phyloP scores from a whole-genome alignment of 352 stramenopile species.

The Phytophthora nicotianae region DNA sequence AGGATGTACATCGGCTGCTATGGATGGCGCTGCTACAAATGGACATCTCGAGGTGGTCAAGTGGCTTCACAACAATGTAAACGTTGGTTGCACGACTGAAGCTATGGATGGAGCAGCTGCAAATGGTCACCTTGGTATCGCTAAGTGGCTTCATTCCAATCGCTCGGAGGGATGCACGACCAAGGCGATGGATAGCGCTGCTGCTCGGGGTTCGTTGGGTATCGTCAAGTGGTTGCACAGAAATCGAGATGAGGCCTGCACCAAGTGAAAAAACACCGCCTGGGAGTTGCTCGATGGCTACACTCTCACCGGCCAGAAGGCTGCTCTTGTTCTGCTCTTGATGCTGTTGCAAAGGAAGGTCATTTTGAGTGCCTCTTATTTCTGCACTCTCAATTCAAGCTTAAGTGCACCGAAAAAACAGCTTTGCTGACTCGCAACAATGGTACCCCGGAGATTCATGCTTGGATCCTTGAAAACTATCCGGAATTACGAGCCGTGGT shows the following conservation, averaged over 20 bases:
- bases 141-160: conserved; percentile 1
- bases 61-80: background rate
- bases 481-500: background rate
- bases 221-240: background rate
- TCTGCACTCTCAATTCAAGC: background rate
- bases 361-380: background rate
- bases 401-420: background rate
- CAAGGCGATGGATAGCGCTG: background rate
- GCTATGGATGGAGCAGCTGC: background rate
- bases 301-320: background rate
- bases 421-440: background rate
- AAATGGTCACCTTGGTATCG: background rate
- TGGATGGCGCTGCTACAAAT: background rate
- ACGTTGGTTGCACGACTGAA: background rate
- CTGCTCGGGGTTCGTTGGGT: background rate
- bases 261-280: background rate
- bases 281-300: background rate
- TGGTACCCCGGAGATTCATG: background rate
- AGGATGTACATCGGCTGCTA: background rate
- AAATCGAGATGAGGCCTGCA: background rate
- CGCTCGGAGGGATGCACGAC: background rate
- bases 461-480: background rate
- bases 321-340: background rate
- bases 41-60: background rate
- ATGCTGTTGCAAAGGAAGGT: background rate